phyloP scores from a whole-genome alignment of 2,329 filamentous ascomycete genomes.

The Biscogniauxia sp. region DNA sequence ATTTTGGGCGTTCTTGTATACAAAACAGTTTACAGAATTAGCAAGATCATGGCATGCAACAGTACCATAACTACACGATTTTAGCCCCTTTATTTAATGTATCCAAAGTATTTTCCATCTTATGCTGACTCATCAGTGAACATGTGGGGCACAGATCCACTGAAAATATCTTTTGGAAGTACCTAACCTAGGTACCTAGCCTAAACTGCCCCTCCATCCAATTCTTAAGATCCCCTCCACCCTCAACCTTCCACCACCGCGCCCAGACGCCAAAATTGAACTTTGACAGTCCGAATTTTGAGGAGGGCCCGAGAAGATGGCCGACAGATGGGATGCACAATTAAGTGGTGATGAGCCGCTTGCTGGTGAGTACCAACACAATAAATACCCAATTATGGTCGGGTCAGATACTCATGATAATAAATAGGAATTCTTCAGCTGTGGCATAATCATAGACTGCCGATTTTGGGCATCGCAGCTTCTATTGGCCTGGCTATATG shows the following conservation, averaged over 20 bases:
- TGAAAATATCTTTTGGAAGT: background rate
- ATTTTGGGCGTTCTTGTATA: background rate
- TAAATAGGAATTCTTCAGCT: constrained; percentile 35
- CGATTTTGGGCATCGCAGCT: constrained; percentile 39
- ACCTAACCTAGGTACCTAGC: too few relatives aligned
- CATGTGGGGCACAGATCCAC: background rate
- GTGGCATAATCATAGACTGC: constrained; percentile 48
- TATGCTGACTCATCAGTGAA: constrained; percentile 5
- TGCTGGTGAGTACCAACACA: constrained; percentile 7
- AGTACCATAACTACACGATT: too few relatives aligned
- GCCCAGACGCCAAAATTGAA: background rate
- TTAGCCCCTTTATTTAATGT: too few relatives aligned
- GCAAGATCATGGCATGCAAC: background rate
- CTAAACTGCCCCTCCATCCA: too few relatives aligned
- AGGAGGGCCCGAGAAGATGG: constrained; percentile 15
- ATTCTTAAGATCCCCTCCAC: background rate
- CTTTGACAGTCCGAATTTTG: background rate
- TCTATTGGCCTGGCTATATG: constrained; percentile 35
- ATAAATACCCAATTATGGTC: background rate
- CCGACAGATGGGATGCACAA: constrained; percentile 6
- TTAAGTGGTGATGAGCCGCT: constrained; percentile 3
- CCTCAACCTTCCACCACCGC: background rate
- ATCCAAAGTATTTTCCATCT: too few relatives aligned
- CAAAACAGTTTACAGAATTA: constrained; percentile 2
- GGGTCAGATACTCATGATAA: background rate